A percentile compares a stretch with the other conserved stretches of the same genome.
Conservation (phyloP, 352 stramenopile genomes). For the Lagenidium giganteum region DNA sequence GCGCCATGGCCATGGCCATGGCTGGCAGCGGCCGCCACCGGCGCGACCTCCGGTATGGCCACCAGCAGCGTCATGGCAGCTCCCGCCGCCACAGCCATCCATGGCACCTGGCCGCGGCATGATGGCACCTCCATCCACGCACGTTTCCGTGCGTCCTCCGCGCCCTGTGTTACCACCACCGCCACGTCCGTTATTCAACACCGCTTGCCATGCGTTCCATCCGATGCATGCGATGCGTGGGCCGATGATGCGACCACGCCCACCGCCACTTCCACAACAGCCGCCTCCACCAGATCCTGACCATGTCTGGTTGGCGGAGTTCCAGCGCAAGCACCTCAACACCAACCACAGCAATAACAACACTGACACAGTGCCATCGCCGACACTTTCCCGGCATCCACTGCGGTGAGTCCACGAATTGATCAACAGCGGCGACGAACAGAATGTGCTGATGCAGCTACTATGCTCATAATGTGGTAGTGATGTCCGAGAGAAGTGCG, state of each 20-base stretch:
- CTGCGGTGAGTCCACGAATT: too few relatives aligned
- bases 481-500: constrained; percentile 2
- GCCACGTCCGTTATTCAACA: background rate
- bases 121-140: too few relatives aligned
- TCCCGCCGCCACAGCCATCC: background rate
- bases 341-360: too few relatives aligned
- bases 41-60: background rate
- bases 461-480: too few relatives aligned
- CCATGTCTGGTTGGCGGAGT: constrained; percentile 3
- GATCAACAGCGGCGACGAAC: too few relatives aligned
- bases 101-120: too few relatives aligned
- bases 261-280: background rate
- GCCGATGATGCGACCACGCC: constrained; percentile 1
- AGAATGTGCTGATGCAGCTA: too few relatives aligned
- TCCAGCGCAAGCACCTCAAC: constrained; percentile 3
- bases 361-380: too few relatives aligned
- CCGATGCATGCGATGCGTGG: background rate
- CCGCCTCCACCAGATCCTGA: constrained; percentile 4
- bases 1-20: too few relatives aligned
- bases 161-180: background rate
- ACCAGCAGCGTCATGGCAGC: background rate
- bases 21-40: too few relatives aligned
- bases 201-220: background rate
- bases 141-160: background rate
- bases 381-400: too few relatives aligned